Evolutionary conservation across 305 asterid genomes (phyloP).

Genomic region (Fraxinus platypoda): DNA sequence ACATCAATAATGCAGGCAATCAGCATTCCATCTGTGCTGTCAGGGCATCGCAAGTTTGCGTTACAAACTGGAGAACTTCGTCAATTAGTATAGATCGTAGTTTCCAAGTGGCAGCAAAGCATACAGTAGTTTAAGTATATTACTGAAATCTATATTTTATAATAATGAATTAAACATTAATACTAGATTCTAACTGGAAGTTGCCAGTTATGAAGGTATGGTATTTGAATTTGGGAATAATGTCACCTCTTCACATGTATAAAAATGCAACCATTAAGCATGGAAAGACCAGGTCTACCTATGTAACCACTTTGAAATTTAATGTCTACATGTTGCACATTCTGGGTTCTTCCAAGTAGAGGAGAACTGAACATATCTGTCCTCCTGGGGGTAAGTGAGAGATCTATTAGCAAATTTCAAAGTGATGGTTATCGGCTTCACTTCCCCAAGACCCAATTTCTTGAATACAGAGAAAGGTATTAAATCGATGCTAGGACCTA

Average conservation of each 20-base stretch:
- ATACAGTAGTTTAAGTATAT: not conserved
- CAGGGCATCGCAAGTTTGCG: slow-evolving; percentile 73
- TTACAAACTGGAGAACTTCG: slow-evolving; percentile 87
- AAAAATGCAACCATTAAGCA: not conserved
- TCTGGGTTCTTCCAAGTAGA: not conserved
- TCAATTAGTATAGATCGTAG: slow-evolving; percentile 37
- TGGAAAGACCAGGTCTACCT: not conserved
- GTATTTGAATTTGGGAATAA: not conserved
- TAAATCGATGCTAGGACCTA: too few relatives aligned
- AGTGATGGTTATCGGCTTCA: too few relatives aligned
- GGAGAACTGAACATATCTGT: not conserved
- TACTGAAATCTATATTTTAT: not conserved
- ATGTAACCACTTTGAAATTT: not conserved
- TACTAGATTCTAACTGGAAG: not conserved
- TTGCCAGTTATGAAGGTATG: not conserved
- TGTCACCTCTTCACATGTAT: not conserved
- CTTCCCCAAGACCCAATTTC: too few relatives aligned
- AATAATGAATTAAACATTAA: not conserved
- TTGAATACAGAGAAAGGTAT: too few relatives aligned
- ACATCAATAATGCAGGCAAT: slow-evolving; percentile 52
- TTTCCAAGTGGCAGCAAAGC: slow-evolving; percentile 2
- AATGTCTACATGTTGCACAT: not conserved
- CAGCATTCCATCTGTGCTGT: slow-evolving; percentile 58
- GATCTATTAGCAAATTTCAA: too few relatives aligned
- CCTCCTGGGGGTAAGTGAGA: not conserved